These are phyloP conservation scores for Apiospora saccharicola DNA, from an alignment of 2,329 filamentous ascomycete species.

Conservation along the genomic window DNA sequence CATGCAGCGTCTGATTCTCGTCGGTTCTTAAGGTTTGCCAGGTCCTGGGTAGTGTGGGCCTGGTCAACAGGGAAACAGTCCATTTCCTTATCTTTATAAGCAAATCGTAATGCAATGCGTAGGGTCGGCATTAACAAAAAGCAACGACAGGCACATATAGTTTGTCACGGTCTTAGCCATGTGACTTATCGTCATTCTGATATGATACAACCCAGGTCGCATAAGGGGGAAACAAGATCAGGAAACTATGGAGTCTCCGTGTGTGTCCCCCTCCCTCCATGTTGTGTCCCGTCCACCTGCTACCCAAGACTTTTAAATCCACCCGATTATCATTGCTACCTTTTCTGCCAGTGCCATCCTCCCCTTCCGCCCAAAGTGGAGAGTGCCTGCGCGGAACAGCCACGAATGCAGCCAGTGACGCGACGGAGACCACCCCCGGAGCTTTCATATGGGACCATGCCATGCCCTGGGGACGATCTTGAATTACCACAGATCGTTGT, in stretches of 20 bases:
- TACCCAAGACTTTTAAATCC: too few species aligned
- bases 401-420: background rate
- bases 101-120: background rate
- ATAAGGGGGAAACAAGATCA: background rate
- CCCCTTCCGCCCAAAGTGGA: conserved; percentile 2
- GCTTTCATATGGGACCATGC: conserved; percentile 8
- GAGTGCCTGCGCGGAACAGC: background rate
- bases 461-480: conserved; percentile 14
- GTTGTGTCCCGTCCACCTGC: conserved; percentile 1
- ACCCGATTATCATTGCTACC: background rate
- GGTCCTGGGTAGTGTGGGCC: background rate
- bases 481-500: conserved; percentile 1
- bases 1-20: conserved; percentile 11
- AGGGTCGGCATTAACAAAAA: background rate
- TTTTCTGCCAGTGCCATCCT: too few species aligned
- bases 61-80: background rate
- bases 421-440: background rate
- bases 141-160: background rate
- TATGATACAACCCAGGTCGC: conserved; percentile 3
- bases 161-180: background rate
- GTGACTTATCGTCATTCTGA: conserved; percentile 19
- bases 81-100: background rate
- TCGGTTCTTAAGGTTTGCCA: background rate
- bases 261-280: background rate
- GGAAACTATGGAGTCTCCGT: conserved; percentile 3